Evolutionary conservation across 768 basidiomycete genomes (phyloP).

Genomic region (Agrocybe pediades): DNA sequence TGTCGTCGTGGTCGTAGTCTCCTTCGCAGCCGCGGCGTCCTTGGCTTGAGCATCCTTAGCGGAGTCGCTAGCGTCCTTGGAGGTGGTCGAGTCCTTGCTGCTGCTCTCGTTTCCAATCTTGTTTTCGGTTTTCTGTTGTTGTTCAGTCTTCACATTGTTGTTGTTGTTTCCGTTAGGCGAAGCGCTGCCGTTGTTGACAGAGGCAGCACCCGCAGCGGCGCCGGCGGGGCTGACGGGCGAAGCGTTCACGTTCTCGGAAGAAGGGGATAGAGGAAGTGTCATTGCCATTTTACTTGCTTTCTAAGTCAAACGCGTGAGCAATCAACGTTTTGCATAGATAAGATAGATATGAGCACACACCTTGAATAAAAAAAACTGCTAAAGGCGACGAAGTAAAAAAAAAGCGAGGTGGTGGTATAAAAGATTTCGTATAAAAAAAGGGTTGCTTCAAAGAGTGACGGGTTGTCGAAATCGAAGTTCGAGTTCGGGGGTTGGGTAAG

Average conservation of each 20-base stretch:
- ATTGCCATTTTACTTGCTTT: conserved; percentile 32
- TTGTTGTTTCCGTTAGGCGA: conserved; percentile 8
- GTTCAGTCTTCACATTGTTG: conserved; percentile 8
- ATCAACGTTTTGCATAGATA: conserved; percentile 12
- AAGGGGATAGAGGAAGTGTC: conserved; percentile 35
- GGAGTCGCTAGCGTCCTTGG: no score
- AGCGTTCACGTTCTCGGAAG: conserved; percentile 19
- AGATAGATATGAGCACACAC: background rate
- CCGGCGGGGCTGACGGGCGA: conserved; percentile 40
- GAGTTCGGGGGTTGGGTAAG: background rate
- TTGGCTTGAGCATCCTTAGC: no score
- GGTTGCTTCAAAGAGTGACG: no score
- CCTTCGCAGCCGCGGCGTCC: background rate
- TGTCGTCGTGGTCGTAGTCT: conserved; percentile 14
- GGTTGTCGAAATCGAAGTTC: no score
- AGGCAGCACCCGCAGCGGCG: conserved; percentile 33
- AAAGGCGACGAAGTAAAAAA: no score
- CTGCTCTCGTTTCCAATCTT: conserved; percentile 3
- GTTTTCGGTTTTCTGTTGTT: conserved; percentile 12
- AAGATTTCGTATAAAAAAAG: no score
- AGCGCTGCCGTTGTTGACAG: conserved; percentile 7
- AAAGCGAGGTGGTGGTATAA: no score
- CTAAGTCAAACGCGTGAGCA: conserved; percentile 3
- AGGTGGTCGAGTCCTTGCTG: no score
- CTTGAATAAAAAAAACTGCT: no score